Evolutionary conservation across 2,329 filamentous ascomycete species (phyloP).

Genomic region (Fusarium sp.): DNA sequence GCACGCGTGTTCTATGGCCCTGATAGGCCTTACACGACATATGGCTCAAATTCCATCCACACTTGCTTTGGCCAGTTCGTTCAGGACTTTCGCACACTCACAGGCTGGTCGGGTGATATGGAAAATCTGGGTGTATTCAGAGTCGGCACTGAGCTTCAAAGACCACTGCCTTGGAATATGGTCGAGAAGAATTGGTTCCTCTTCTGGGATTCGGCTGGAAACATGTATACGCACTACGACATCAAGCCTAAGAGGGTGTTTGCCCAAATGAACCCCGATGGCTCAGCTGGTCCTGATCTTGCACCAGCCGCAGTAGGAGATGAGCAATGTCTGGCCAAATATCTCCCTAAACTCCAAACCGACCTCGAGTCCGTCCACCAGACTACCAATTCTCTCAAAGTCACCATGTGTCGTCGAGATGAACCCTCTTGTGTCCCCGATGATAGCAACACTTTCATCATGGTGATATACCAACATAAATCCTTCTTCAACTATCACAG

Average conservation of each 20-base stretch:
- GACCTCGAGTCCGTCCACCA: slow-evolving; percentile 63
- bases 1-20: slow-evolving; percentile 67
- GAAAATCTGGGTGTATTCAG: slow-evolving; percentile 48
- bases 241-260: slow-evolving; percentile 60
- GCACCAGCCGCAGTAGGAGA: slow-evolving; percentile 53
- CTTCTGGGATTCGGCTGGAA: slow-evolving; percentile 63
- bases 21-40: slow-evolving; percentile 58
- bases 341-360: slow-evolving; percentile 52
- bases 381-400: slow-evolving; percentile 65
- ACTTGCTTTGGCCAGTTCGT: slow-evolving; percentile 68
- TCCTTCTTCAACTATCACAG: slow-evolving; percentile 57
- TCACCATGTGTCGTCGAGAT: slow-evolving; percentile 62
- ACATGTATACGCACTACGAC: slow-evolving; percentile 63
- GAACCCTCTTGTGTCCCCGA: slow-evolving; percentile 55
- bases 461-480: slow-evolving; percentile 66
- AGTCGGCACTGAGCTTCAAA: slow-evolving; percentile 59
- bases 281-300: slow-evolving; percentile 58
- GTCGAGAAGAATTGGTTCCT: slow-evolving; percentile 72
- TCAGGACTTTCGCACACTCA: slow-evolving; percentile 61
- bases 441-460: slow-evolving; percentile 62
- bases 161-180: slow-evolving; percentile 53
- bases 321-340: slow-evolving; percentile 54
- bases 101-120: slow-evolving; percentile 52
- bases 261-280: slow-evolving; percentile 55
- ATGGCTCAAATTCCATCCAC: slow-evolving; percentile 62